Evolutionary conservation across 352 stramenopile genomes (phyloP).

Genomic region (Phytopythium kandeliae): DNA sequence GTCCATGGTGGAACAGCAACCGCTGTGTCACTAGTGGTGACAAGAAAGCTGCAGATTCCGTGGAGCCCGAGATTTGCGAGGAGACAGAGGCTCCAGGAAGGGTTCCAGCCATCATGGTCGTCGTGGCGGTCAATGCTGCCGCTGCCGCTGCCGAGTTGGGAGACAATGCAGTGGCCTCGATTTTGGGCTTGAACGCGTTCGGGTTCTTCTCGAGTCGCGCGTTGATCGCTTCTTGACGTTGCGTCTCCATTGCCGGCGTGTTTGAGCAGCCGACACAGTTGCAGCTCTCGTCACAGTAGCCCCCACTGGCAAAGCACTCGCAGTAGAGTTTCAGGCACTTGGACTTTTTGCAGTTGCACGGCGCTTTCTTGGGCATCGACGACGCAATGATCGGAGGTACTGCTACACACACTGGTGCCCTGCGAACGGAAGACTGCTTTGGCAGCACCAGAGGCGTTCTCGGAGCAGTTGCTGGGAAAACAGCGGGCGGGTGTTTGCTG

Average conservation of each 20-base stretch:
- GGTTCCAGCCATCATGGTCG: conserved; percentile 7
- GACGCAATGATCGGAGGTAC: conserved; percentile 6
- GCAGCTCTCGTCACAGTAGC: conserved; percentile 91
- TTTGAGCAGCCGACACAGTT: conserved; percentile 93
- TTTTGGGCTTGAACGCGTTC: conserved; percentile 95
- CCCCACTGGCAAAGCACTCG: conserved; percentile 92
- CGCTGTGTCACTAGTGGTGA: conserved; percentile 15
- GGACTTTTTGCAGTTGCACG: conserved; percentile 97
- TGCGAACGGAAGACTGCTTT: conserved; percentile 18
- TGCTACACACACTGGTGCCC: background rate
- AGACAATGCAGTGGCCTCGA: conserved; percentile 34
- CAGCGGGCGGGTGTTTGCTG: background rate
- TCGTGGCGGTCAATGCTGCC: conserved; percentile 6
- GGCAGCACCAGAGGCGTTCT: background rate
- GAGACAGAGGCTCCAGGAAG: background rate
- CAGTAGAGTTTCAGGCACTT: conserved; percentile 98
- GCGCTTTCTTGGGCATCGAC: conserved; percentile 43
- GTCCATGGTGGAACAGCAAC: conserved; percentile 12
- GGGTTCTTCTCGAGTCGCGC: conserved; percentile 92
- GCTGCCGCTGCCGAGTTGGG: conserved; percentile 10
- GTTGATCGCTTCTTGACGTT: conserved; percentile 83
- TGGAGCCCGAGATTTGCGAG: background rate
- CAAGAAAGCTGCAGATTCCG: conserved; percentile 7
- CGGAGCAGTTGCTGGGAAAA: background rate
- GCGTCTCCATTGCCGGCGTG: conserved; percentile 53